These are phyloP conservation scores for Dillenia suffruticosa DNA, from an alignment of 164 flowering plant species.

Conservation along the genomic window DNA sequence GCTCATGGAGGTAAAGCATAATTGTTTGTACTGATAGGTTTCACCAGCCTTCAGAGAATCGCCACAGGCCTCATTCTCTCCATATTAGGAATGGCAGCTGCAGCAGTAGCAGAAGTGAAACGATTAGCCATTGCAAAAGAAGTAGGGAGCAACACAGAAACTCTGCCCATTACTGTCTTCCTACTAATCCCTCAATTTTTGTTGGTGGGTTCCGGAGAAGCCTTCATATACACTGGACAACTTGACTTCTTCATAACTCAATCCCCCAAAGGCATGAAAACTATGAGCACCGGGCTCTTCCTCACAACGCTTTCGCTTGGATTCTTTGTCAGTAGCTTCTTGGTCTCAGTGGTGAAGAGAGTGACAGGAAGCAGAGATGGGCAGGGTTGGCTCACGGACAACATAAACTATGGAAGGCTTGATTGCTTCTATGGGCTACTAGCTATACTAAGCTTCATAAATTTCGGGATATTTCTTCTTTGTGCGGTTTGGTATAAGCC, in stretches of 20 bases:
- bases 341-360: constrained; percentile 65
- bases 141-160: constrained; percentile 8
- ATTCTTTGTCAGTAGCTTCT: constrained; percentile 81
- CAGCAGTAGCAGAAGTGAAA: constrained; percentile 63
- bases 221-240: constrained; percentile 95
- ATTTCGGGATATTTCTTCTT: constrained; percentile 46
- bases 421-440: constrained; percentile 70
- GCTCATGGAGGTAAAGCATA: background rate
- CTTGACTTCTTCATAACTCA: constrained; percentile 95
- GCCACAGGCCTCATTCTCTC: constrained; percentile 71
- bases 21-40: constrained; percentile 37
- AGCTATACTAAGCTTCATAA: constrained; percentile 50
- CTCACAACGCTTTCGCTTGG: constrained; percentile 87
- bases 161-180: constrained; percentile 71
- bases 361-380: constrained; percentile 39
- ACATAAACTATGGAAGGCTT: constrained; percentile 72
- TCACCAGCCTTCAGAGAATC: constrained; percentile 71
- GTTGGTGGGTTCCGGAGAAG: constrained; percentile 89
- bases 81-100: constrained; percentile 69
- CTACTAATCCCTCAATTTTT: constrained; percentile 83
- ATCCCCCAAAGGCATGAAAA: constrained; percentile 94
- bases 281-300: constrained; percentile 98
- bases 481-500: constrained; percentile 66
- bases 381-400: constrained; percentile 69
- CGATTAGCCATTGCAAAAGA: constrained; percentile 59